Conservation (phyloP, 2,329 filamentous ascomycete species). For the Blastomyces gilchristii region DNA sequence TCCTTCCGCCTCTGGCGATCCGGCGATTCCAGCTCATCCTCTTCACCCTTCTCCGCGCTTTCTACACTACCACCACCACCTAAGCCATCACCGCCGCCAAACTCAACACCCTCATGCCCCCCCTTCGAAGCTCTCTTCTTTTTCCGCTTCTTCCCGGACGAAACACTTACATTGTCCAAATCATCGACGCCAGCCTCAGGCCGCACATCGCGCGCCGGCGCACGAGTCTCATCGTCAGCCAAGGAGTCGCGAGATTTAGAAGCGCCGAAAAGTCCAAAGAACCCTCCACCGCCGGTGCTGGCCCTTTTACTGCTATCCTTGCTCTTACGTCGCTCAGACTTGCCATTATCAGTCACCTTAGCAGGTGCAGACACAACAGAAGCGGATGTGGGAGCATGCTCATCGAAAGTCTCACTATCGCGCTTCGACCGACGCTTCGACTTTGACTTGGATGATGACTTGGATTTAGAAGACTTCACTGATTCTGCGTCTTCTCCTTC, state of each 20-base stretch:
- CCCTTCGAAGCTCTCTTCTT: conserved; percentile 36
- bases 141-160: conserved; percentile 32
- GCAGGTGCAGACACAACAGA: conserved; percentile 29
- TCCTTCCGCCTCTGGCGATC: conserved; percentile 15
- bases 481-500: conserved; percentile 19
- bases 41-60: conserved; percentile 3
- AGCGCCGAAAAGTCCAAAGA: conserved; percentile 27
- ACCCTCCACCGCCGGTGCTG: conserved; percentile 20
- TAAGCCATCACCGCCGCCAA: conserved; percentile 30
- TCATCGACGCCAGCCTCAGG: conserved; percentile 32
- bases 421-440: conserved; percentile 20
- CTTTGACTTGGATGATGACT: conserved; percentile 17
- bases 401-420: conserved; percentile 16
- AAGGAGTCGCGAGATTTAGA: conserved; percentile 20
- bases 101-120: conserved; percentile 10
- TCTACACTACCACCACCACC: neutral
- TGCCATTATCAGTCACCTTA: conserved; percentile 25
- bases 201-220: conserved; percentile 24
- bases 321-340: conserved; percentile 22
- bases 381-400: conserved; percentile 19
- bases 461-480: conserved; percentile 17
- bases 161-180: conserved; percentile 25
- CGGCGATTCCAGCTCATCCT: conserved; percentile 19
- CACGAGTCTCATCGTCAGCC: neutral
- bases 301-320: conserved; percentile 17